phyloP scores from a whole-genome alignment of 1,139 yeast species.

The Geotrichum aggregatum region DNA sequence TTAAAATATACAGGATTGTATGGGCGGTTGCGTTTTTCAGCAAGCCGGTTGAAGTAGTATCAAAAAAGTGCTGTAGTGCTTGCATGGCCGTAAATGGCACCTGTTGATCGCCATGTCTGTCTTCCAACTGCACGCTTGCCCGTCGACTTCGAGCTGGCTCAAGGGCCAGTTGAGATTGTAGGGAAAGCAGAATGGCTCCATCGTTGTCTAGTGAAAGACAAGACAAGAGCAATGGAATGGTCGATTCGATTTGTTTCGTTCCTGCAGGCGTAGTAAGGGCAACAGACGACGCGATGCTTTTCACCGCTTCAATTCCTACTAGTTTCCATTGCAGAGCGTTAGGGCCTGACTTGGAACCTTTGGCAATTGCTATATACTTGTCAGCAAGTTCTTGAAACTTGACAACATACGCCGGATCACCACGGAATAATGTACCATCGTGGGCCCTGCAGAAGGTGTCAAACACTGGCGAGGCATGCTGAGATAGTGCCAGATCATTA shows the following conservation, averaged over 20 bases:
- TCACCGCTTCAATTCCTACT: slow-evolving; percentile 47
- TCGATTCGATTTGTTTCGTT: slow-evolving; percentile 40
- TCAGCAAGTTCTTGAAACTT: slow-evolving; percentile 45
- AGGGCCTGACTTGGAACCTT: slow-evolving; percentile 32
- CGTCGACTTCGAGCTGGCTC: slow-evolving; percentile 11
- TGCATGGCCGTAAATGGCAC: slow-evolving; percentile 27
- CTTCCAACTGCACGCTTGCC: slow-evolving; percentile 13
- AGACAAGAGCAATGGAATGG: slow-evolving; percentile 44
- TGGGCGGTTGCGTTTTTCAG: slow-evolving; percentile 39
- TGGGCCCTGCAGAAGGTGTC: slow-evolving; percentile 59
- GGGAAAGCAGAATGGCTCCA: slow-evolving; percentile 24
- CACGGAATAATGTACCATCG: slow-evolving; percentile 66
- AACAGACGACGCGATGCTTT: slow-evolving; percentile 45
- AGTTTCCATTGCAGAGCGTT: slow-evolving; percentile 49
- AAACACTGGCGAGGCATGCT: slow-evolving; percentile 46
- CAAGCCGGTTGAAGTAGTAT: slow-evolving; percentile 39
- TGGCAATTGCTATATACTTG: slow-evolving; percentile 25
- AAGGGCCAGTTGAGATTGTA: slow-evolving; percentile 21
- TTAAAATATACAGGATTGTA: slow-evolving; percentile 36
- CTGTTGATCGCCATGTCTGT: slow-evolving; percentile 19
- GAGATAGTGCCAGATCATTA: slow-evolving; percentile 55
- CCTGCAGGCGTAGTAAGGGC: slow-evolving; percentile 44
- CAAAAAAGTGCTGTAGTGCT: slow-evolving; percentile 41
- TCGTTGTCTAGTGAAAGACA: slow-evolving; percentile 24
- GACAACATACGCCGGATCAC: slow-evolving; percentile 61